Conservation (phyloP, 495 filamentous ascomycete species). For the Recurvomyces mirabilis region DNA sequence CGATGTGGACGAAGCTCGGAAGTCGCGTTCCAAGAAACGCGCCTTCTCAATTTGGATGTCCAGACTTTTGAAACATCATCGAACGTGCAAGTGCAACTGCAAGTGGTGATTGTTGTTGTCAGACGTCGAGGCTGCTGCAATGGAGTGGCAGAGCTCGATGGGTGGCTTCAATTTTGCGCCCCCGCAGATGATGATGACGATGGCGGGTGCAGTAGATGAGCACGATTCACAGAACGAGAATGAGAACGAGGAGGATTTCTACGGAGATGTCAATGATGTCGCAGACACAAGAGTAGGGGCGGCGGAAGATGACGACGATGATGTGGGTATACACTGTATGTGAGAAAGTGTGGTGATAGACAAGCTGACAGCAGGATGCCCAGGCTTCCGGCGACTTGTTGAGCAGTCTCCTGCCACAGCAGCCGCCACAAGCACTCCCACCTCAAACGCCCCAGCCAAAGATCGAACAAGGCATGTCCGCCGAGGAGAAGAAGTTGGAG, state of each 20-base stretch:
- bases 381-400: conserved; percentile 3
- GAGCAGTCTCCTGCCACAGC: neutral
- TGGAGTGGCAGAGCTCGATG: conserved; percentile 4
- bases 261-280: neutral
- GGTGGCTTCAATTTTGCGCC: neutral
- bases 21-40: too few species aligned
- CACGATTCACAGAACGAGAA: conserved; percentile 1
- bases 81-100: too few species aligned
- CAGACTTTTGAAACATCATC: too few species aligned
- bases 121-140: neutral
- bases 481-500: conserved; percentile 9
- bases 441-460: neutral
- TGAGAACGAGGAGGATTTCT: conserved; percentile 5
- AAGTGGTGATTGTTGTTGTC: neutral
- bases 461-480: neutral
- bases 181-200: neutral
- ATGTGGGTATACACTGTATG: conserved; percentile 1
- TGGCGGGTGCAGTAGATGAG: neutral
- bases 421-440: neutral
- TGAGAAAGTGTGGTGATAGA: neutral
- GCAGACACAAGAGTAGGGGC: neutral
- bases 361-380: neutral
- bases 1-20: too few species aligned
- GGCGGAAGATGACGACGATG: neutral
- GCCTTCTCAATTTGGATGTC: too few species aligned